Evolutionary conservation across 2,329 filamentous ascomycete species (phyloP).

Genomic region (Teratosphaeria zuluensis): DNA sequence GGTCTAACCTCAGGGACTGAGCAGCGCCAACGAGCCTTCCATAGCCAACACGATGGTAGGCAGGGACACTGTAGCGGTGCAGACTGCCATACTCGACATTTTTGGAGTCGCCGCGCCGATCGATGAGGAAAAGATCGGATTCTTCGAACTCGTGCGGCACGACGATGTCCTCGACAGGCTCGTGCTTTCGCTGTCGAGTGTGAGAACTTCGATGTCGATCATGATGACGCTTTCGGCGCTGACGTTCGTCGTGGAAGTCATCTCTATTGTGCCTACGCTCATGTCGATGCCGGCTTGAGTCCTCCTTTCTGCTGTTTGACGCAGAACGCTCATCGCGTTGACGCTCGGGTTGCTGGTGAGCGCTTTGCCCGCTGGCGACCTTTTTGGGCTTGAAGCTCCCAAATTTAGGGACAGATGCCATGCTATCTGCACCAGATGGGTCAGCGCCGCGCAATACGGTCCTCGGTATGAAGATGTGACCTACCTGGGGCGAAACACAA

Average conservation of each 20-base stretch:
- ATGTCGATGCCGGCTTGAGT: neutral
- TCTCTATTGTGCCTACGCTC: neutral
- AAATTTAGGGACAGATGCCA: slow-evolving; percentile 54
- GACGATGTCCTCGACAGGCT: neutral
- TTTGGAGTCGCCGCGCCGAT: slow-evolving; percentile 66
- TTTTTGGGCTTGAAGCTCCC: slow-evolving; percentile 58
- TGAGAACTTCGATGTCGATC: neutral
- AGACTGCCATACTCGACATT: slow-evolving; percentile 66
- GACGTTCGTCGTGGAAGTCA: neutral
- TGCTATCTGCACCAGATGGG: neutral
- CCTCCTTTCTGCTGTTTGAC: neutral
- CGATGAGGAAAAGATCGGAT: slow-evolving; percentile 47
- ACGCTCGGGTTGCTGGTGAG: slow-evolving; percentile 1
- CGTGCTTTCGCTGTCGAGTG: neutral
- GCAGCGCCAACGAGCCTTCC: slow-evolving; percentile 62
- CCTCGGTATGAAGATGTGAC: neutral
- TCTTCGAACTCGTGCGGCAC: slow-evolving; percentile 12
- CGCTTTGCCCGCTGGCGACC: slow-evolving; percentile 3
- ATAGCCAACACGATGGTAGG: slow-evolving; percentile 58
- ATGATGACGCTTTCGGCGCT: neutral
- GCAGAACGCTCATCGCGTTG: neutral
- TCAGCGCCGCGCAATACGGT: no score
- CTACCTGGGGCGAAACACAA: neutral
- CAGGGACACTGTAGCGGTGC: slow-evolving; percentile 61
- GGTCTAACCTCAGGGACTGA: slow-evolving; percentile 55